These are phyloP conservation scores for Kuraishia floccosa DNA, from an alignment of 805 yeast species.

Conservation along the genomic window DNA sequence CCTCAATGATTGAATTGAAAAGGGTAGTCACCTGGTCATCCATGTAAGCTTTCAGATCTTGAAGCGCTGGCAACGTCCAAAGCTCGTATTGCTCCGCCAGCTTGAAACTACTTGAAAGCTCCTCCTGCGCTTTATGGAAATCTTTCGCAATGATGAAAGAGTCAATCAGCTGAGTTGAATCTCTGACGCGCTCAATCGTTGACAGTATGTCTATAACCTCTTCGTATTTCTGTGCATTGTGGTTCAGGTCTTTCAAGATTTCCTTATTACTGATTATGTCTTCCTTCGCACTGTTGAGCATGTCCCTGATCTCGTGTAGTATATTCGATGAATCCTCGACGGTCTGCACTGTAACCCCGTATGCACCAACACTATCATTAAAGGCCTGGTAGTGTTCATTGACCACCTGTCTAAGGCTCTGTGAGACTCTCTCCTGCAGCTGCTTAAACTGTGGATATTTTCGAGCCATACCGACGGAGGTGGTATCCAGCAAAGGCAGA, in stretches of 20 bases:
- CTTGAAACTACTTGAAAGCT: constrained; percentile 23
- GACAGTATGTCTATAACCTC: constrained; percentile 64
- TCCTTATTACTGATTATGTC: constrained; percentile 45
- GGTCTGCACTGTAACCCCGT: constrained; percentile 55
- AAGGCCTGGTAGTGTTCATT: constrained; percentile 76
- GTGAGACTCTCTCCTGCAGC: constrained; percentile 44
- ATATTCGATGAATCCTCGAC: constrained; percentile 57
- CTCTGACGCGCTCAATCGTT: constrained; percentile 48
- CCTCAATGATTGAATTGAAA: constrained; percentile 68
- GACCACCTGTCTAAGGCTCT: constrained; percentile 56
- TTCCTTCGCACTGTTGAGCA: constrained; percentile 34
- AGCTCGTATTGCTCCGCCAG: constrained; percentile 39
- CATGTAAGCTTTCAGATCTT: constrained; percentile 36
- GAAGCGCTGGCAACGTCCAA: constrained; percentile 47
- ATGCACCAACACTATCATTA: constrained; percentile 77
- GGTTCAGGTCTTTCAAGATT: constrained; percentile 51
- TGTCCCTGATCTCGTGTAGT: constrained; percentile 33
- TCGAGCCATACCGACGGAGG: constrained; percentile 86
- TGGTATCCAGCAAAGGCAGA: constrained; percentile 68
- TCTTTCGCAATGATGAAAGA: constrained; percentile 55
- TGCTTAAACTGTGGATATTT: constrained; percentile 55
- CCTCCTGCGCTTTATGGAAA: constrained; percentile 36
- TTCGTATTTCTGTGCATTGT: constrained; percentile 46
- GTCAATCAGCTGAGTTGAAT: constrained; percentile 55
- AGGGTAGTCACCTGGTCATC: constrained; percentile 47